Base-by-base conservation (phyloP, 2,329 filamentous ascomycete genomes). In the Cercospora sp. region DNA sequence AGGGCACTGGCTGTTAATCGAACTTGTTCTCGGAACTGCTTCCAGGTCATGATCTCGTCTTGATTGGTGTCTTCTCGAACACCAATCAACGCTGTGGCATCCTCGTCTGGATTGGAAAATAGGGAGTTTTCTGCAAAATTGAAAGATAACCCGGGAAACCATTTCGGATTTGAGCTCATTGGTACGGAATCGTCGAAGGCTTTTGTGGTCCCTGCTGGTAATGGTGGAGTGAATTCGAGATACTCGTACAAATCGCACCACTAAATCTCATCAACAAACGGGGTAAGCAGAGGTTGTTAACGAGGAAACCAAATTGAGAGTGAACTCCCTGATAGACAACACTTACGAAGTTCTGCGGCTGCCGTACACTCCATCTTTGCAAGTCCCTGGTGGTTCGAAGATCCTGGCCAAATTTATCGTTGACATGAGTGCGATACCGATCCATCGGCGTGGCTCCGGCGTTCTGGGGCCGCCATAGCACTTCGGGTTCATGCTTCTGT, bases 101-200 rank as follows among this genome's bases (percentile, higher is more conserved):
- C 53, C 3, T 76, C 76, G 53, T 80, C 72, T 12, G 76, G 75
- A 20, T 79, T 80, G 3, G 76, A 74, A 42, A 77, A 76, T 4
- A 83, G 69, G 12, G 81, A 77, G 71, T 81, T 82, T 69, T 81
- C 80, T 2, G 80, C 76, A 61, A 81, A 81, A 64, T 82, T 82
- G 63, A 82, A 69, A 18, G 71, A 63, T n/a, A 77, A 65, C 1
- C 77, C 75, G 9, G 76, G 72, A 67, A 82, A 83, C 71, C 81
- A 83, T 12, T 73, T 72, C 3, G 79, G 81, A 53, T 80, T 78
- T 3, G 75, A 71, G 55, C 77, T 77, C 73, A 83, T 79, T 1
- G 76, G 77, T 2, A 76, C 69, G 5, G 63, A 75, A 30, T 77
- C 72, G 71, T 82, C 77, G 71, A 80, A 82, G 12, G 81, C 81